Conservation (phyloP, 768 basidiomycete genomes). For the Rhodotorula sphaerocarpa region DNA sequence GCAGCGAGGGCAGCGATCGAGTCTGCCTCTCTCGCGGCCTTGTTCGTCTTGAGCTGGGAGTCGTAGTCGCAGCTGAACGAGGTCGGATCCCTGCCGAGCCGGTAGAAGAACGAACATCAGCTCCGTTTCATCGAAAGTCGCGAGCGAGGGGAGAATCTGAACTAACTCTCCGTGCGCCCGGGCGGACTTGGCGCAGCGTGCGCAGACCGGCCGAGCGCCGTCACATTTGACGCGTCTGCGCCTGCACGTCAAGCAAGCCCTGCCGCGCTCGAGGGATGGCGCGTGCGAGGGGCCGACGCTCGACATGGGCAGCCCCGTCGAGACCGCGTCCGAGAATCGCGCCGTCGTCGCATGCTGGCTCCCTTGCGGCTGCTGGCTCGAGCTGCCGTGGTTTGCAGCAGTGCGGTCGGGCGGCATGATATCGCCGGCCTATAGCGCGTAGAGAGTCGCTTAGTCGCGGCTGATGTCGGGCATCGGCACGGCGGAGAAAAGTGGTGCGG, state of each 20-base stretch:
- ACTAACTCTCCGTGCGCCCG: constrained; percentile 8
- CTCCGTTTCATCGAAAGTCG: background rate
- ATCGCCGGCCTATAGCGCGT: too few relatives aligned
- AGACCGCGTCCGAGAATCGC: background rate
- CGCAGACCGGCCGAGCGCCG: background rate
- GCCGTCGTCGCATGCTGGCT: background rate
- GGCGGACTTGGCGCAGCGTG: background rate
- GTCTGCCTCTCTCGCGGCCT: background rate
- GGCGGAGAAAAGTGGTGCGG: too few relatives aligned
- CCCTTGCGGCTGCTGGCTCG: too few relatives aligned
- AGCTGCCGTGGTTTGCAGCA: background rate
- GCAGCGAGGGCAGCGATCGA: background rate
- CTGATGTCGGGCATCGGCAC: constrained; percentile 2
- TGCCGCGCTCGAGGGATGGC: constrained; percentile 3
- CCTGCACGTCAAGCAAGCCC: constrained; percentile 6
- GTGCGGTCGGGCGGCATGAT: constrained; percentile 5
- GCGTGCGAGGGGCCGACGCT: background rate
- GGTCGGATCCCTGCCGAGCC: background rate
- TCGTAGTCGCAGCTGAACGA: constrained; percentile 4
- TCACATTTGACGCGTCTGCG: constrained; percentile 11
- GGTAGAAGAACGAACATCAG: background rate
- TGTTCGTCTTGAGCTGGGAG: background rate
- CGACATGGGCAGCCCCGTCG: background rate
- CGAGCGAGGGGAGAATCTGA: too few relatives aligned
- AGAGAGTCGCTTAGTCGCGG: too few relatives aligned